A percentile compares a stretch with the other conserved stretches of the same genome.
Conservation (phyloP, 768 basidiomycete species). For the Kwoniella dejecticola region DNA sequence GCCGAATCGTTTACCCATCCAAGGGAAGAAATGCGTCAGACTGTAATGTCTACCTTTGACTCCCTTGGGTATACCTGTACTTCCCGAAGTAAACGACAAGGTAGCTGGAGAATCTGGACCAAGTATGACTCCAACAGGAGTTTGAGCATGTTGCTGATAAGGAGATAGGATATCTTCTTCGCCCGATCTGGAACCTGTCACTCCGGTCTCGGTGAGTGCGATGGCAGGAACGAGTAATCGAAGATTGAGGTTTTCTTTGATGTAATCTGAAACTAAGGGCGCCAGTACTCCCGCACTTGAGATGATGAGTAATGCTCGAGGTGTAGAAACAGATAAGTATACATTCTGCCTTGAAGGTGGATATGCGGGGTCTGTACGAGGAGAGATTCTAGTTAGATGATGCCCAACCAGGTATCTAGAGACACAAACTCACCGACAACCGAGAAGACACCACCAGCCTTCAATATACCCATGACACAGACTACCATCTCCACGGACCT, state of each 20-base stretch:
- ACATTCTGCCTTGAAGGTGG: constrained; percentile 88
- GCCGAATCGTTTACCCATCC: constrained; percentile 91
- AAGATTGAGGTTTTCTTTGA: constrained; percentile 74
- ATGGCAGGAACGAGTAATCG: constrained; percentile 89
- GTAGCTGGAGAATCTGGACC: constrained; percentile 97
- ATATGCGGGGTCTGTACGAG: constrained; percentile 82
- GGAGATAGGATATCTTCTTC: constrained; percentile 66
- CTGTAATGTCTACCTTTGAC: constrained; percentile 93
- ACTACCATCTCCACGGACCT: constrained; percentile 95
- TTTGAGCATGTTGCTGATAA: constrained; percentile 63
- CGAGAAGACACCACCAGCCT: constrained; percentile 93
- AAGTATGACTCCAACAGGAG: constrained; percentile 76
- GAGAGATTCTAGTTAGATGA: too few relatives aligned
- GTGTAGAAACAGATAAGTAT: constrained; percentile 89
- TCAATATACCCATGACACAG: constrained; percentile 93
- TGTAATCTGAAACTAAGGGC: constrained; percentile 78
- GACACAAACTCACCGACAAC: constrained; percentile 89
- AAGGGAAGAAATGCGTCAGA: constrained; percentile 98
- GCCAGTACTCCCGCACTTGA: constrained; percentile 82
- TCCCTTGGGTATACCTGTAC: constrained; percentile 98
- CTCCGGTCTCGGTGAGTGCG: constrained; percentile 68
- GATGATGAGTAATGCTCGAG: constrained; percentile 85
- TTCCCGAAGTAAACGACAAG: constrained; percentile 93
- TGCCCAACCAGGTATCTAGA: too few relatives aligned
- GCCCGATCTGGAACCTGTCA: constrained; percentile 62